These are phyloP conservation scores for Aethionema arabicum DNA, from an alignment of 345 rosid species.

Conservation along the genomic window DNA sequence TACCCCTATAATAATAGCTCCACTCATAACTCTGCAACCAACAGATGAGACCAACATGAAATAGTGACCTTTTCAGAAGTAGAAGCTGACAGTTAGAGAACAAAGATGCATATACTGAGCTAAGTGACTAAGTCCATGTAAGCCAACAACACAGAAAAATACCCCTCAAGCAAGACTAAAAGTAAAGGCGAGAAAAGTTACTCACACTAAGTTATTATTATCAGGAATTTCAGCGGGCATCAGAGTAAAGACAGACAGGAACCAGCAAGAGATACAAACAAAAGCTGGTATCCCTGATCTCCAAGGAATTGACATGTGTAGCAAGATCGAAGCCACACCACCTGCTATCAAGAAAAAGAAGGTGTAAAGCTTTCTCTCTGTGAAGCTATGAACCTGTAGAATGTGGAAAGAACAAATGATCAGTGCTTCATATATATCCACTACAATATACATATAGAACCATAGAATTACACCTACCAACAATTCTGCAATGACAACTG, in stretches of 20 bases:
- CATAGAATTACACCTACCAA: conserved; percentile 53
- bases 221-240: conserved; percentile 99
- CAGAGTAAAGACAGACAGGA: conserved; percentile 77
- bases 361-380: conserved; percentile 89
- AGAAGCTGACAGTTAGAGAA: conserved; percentile 6
- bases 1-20: conserved; percentile 58
- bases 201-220: conserved; percentile 84
- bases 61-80: conserved; percentile 29
- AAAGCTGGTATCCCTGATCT: conserved; percentile 76
- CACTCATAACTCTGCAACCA: conserved; percentile 67
- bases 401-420: conserved; percentile 29
- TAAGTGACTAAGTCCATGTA: neutral
- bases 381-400: conserved; percentile 90
- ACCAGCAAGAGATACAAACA: conserved; percentile 73
- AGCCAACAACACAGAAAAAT: conserved; percentile 14
- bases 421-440: conserved; percentile 24
- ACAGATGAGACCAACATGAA: conserved; percentile 22
- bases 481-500: conserved; percentile 68
- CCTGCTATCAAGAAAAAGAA: conserved; percentile 79
- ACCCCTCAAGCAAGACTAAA: conserved; percentile 16
- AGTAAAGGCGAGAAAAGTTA: conserved; percentile 24
- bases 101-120: conserved; percentile 19
- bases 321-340: conserved; percentile 52
- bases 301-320: conserved; percentile 66
- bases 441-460: conserved; percentile 3